A percentile compares a stretch with the other conserved stretches of the same genome.
Conservation (phyloP, 257 asterid species). For the Rubia yunnanensis region DNA sequence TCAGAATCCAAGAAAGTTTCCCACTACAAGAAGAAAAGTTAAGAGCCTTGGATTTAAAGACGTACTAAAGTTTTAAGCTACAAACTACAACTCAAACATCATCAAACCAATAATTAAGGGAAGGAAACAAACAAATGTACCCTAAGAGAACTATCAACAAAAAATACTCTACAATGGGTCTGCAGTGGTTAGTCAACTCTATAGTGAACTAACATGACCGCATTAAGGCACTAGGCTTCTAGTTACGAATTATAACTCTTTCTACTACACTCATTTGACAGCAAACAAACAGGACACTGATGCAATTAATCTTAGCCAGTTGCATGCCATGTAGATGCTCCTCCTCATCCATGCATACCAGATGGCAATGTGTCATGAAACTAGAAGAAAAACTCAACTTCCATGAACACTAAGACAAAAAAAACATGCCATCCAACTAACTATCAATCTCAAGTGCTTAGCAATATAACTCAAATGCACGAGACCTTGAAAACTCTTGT, state of each 20-base stretch:
- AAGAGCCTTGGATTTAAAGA: conserved; percentile 13
- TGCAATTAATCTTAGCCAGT: background rate
- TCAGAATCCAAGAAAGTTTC: conserved; percentile 74
- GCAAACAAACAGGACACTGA: background rate
- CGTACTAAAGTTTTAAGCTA: background rate
- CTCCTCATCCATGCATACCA: background rate
- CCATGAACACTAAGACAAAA: background rate
- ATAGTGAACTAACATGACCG: background rate
- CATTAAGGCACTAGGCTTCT: background rate
- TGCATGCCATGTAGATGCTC: background rate
- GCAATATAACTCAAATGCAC: background rate
- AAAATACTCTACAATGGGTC: background rate
- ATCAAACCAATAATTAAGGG: too few species aligned
- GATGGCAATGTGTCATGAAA: background rate
- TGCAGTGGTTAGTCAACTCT: background rate
- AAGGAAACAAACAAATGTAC: background rate
- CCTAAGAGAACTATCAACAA: background rate
- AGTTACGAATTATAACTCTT: background rate
- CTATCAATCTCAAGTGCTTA: background rate
- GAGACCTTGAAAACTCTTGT: background rate
- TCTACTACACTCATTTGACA: background rate
- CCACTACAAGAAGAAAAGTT: conserved; percentile 56
- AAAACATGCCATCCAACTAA: background rate
- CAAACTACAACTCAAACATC: background rate
- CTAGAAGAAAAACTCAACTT: background rate